A percentile compares a stretch with the other conserved stretches of the same genome.
Conservation (phyloP, 352 stramenopile species). For the Paralagenidium karlingii region DNA sequence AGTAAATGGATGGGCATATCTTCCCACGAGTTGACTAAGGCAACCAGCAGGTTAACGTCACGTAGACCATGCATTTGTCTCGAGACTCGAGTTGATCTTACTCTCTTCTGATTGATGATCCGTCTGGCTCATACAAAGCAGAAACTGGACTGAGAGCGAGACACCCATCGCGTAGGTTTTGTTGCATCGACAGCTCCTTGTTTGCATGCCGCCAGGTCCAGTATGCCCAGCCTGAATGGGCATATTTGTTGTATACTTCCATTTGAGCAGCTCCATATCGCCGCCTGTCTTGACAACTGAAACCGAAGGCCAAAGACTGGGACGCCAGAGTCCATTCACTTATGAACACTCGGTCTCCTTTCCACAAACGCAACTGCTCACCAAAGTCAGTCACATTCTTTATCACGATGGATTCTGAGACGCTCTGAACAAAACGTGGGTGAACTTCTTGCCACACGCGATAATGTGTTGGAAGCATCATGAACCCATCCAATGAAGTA, state of each 20-base stretch:
- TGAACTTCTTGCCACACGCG: constrained; percentile 54
- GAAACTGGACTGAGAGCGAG: too few relatives aligned
- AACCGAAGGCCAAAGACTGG: constrained; percentile 2
- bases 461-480: constrained; percentile 5
- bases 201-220: constrained; percentile 38
- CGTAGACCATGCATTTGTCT: too few relatives aligned
- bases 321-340: constrained; percentile 33
- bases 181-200: too few relatives aligned
- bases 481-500: constrained; percentile 4
- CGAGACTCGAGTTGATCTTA: too few relatives aligned
- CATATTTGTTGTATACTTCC: constrained; percentile 3
- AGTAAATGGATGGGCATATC: too few relatives aligned
- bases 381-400: constrained; percentile 13
- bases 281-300: background rate
- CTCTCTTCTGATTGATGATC: too few relatives aligned
- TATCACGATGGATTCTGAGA: constrained; percentile 9
- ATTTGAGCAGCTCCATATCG: constrained; percentile 8
- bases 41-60: too few relatives aligned
- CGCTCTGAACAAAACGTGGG: constrained; percentile 32
- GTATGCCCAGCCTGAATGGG: constrained; percentile 22
- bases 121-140: too few relatives aligned
- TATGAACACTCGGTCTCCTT: constrained; percentile 23
- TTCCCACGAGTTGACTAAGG: too few relatives aligned
- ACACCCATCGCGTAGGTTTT: too few relatives aligned
- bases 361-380: constrained; percentile 7